These are phyloP conservation scores for Sparassis latifolia DNA, from an alignment of 1,284 basidiomycete species.

Conservation along the genomic window DNA sequence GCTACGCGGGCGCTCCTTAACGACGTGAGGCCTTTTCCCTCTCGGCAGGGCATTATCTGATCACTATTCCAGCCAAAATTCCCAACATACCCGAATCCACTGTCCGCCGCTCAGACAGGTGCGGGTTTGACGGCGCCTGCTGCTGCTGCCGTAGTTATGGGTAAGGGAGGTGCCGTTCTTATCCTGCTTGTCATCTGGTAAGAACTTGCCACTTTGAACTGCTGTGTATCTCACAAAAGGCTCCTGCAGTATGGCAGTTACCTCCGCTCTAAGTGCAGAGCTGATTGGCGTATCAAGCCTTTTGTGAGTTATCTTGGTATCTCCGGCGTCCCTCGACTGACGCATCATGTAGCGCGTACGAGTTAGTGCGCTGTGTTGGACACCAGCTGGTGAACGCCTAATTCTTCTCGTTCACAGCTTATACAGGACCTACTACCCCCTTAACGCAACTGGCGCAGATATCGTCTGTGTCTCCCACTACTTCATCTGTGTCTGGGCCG, in stretches of 20 bases:
- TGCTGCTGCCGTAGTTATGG: slow-evolving; percentile 45
- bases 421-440: slow-evolving; percentile 65
- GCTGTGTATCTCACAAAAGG: too few relatives aligned
- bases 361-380: slow-evolving; percentile 24
- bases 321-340: not conserved
- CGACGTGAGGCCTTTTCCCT: slow-evolving; percentile 25
- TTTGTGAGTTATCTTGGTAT: slow-evolving; percentile 32
- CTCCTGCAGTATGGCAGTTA: slow-evolving; percentile 41
- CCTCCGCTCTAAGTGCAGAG: slow-evolving; percentile 53
- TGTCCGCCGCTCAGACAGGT: slow-evolving; percentile 41
- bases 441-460: slow-evolving; percentile 52
- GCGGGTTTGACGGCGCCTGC: slow-evolving; percentile 50
- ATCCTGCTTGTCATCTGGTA: slow-evolving; percentile 49
- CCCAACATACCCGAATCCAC: slow-evolving; percentile 45
- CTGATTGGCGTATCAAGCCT: slow-evolving; percentile 54
- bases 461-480: slow-evolving; percentile 53
- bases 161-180: slow-evolving; percentile 43
- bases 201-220: slow-evolving; percentile 11
- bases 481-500: slow-evolving; percentile 51
- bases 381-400: too few relatives aligned
- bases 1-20: slow-evolving; percentile 42
- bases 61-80: slow-evolving; percentile 33
- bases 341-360: slow-evolving; percentile 27
- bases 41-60: too few relatives aligned
- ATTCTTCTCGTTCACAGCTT: slow-evolving; percentile 21